Percentiles rank a stretch among this genome's conserved stretches.
These are phyloP conservation scores for Penicillium sp. DNA, from an alignment of 2,329 filamentous ascomycete genomes.

Conservation along the genomic window DNA sequence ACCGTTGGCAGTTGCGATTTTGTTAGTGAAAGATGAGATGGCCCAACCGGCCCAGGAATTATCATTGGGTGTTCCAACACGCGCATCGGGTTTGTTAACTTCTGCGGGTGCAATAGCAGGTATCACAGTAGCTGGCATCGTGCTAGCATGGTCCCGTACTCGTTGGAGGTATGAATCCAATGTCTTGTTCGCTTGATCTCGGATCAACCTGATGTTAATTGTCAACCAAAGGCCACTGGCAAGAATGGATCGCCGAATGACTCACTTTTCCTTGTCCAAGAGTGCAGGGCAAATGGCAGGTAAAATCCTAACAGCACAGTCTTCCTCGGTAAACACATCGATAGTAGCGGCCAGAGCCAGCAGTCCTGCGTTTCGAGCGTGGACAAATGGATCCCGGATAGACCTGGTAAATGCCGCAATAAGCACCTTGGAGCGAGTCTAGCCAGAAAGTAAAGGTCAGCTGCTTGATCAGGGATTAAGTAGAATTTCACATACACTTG, in stretches of 20 bases:
- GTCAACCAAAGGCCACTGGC: slow-evolving; percentile 3
- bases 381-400: slow-evolving; percentile 88
- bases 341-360: slow-evolving; percentile 81
- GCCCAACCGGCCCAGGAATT: slow-evolving; percentile 92
- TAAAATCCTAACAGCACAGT: slow-evolving; percentile 79
- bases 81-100: slow-evolving; percentile 53
- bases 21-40: slow-evolving; percentile 97
- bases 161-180: slow-evolving; percentile 81
- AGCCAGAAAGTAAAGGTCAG: slow-evolving; percentile 31
- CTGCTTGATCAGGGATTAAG: not conserved
- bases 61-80: slow-evolving; percentile 75
- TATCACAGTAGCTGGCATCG: slow-evolving; percentile 76
- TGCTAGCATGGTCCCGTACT: slow-evolving; percentile 72
- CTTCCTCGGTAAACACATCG: slow-evolving; percentile 85
- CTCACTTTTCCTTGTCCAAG: slow-evolving; percentile 86
- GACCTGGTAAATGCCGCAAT: slow-evolving; percentile 89
- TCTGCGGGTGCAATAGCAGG: slow-evolving; percentile 61
- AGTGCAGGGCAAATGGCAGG: slow-evolving; percentile 80
- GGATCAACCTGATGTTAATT: slow-evolving; percentile 58
- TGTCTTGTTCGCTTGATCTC: slow-evolving; percentile 87
- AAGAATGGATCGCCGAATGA: not conserved
- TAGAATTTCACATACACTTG: slow-evolving; percentile 45
- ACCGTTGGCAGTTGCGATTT: slow-evolving; percentile 76
- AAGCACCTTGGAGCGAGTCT: slow-evolving; percentile 83
- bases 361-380: slow-evolving; percentile 85